Conservation (phyloP, 2,329 filamentous ascomycete genomes). For the Colletotrichum cordylinicola region DNA sequence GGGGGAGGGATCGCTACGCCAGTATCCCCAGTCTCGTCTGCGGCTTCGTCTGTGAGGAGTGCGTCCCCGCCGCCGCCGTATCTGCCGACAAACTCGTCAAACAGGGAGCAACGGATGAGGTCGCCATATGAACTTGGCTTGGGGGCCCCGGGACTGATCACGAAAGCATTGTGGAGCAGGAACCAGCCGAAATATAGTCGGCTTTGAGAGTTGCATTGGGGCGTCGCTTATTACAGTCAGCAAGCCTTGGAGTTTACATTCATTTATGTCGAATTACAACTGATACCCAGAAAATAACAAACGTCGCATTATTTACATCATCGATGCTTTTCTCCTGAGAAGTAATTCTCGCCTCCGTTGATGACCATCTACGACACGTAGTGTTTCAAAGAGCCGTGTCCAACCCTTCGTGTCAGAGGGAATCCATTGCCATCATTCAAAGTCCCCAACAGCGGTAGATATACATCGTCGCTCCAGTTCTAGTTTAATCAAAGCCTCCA, state of each 20-base stretch:
- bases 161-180: background rate
- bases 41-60: background rate
- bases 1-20: background rate
- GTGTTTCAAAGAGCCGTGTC: too few relatives aligned
- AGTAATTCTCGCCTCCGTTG: too few relatives aligned
- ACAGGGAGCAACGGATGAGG: background rate
- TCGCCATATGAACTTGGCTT: background rate
- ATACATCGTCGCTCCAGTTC: background rate
- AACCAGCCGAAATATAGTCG: background rate
- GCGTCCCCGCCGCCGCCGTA: slow-evolving; percentile 17
- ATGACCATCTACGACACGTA: too few relatives aligned
- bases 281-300: background rate
- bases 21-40: slow-evolving; percentile 3
- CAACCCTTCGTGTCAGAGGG: background rate
- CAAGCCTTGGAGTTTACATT: background rate
- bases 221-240: background rate
- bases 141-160: slow-evolving; percentile 8
- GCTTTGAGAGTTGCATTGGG: background rate
- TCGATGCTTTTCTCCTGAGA: background rate
- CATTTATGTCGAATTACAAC: background rate
- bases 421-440: background rate
- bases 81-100: background rate
- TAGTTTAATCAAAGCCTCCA: slow-evolving; percentile 15
- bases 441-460: background rate
- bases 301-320: background rate